phyloP scores from a whole-genome alignment of 768 basidiomycete genomes.

The Phylloporus sp. region DNA sequence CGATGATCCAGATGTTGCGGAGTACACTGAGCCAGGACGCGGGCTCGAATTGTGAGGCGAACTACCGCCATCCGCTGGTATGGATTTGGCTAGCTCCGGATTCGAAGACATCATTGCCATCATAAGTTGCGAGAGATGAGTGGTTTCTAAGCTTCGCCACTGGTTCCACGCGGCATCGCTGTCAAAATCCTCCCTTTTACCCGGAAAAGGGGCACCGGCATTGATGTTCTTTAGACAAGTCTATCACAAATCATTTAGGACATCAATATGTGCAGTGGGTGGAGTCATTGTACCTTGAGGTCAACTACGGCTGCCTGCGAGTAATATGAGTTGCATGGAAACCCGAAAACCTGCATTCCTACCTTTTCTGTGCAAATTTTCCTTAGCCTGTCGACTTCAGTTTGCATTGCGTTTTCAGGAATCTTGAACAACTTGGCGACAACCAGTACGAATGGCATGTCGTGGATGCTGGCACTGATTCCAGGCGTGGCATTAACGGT shows the following conservation, averaged over 20 bases:
- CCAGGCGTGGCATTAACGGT: constrained; percentile 39
- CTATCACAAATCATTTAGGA: constrained; percentile 26
- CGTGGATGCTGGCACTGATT: constrained; percentile 45
- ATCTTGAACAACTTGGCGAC: constrained; percentile 74
- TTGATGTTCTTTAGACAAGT: constrained; percentile 90
- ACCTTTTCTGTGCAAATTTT: constrained; percentile 75
- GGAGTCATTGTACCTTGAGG: constrained; percentile 57
- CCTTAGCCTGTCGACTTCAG: constrained; percentile 65
- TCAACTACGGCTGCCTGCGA: constrained; percentile 76
- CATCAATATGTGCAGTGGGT: not conserved
- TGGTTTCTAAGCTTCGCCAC: constrained; percentile 78
- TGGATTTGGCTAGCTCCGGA: constrained; percentile 79
- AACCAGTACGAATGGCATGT: constrained; percentile 73
- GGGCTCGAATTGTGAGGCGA: constrained; percentile 25
- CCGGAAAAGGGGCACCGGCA: constrained; percentile 77
- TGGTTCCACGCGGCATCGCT: constrained; percentile 77
- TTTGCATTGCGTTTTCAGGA: constrained; percentile 58
- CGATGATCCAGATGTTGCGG: constrained; percentile 32
- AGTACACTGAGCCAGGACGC: constrained; percentile 58
- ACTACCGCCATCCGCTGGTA: constrained; percentile 44
- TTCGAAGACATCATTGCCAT: constrained; percentile 81
- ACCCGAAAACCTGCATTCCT: not conserved
- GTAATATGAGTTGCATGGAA: constrained; percentile 1
- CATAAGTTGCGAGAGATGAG: constrained; percentile 84
- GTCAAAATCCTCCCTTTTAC: constrained; percentile 81